These are phyloP conservation scores for Rubus idaeus DNA, from an alignment of 306 rosid genomes.

Conservation along the genomic window DNA sequence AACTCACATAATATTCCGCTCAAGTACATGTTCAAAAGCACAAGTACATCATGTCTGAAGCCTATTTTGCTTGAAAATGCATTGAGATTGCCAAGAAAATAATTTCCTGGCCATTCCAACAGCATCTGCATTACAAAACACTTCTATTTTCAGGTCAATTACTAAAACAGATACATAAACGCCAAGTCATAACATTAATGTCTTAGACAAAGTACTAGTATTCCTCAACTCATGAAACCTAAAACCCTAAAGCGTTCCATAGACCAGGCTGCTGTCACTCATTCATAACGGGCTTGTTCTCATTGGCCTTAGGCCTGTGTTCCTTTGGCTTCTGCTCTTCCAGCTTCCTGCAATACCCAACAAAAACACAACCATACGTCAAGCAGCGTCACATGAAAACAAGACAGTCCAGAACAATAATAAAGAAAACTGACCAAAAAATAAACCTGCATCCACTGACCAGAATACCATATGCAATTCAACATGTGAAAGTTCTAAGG, in stretches of 20 bases:
- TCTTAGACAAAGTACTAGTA: neutral
- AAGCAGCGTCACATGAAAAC: slow-evolving; percentile 16
- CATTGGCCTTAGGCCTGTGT: slow-evolving; percentile 77
- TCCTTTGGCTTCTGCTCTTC: slow-evolving; percentile 98
- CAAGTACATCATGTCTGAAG: neutral
- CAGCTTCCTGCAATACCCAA: slow-evolving; percentile 55
- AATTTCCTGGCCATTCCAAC: neutral
- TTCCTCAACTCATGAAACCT: neutral
- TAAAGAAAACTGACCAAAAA: neutral
- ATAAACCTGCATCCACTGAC: neutral
- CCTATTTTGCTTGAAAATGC: neutral
- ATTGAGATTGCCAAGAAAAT: neutral
- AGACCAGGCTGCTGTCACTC: slow-evolving; percentile 50
- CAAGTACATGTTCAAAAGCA: neutral
- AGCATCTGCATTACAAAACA: neutral
- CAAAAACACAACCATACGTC: neutral
- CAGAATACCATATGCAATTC: neutral
- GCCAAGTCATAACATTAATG: neutral
- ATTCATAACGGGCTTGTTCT: slow-evolving; percentile 93
- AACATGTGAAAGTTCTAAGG: too few relatives aligned
- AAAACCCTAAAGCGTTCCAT: neutral
- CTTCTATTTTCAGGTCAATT: neutral
- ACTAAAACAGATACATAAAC: neutral
- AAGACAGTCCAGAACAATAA: neutral
- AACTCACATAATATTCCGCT: neutral